These are phyloP conservation scores for Carex cristatella DNA, from an alignment of 176 grass and related monocot genomes.

Conservation along the genomic window DNA sequence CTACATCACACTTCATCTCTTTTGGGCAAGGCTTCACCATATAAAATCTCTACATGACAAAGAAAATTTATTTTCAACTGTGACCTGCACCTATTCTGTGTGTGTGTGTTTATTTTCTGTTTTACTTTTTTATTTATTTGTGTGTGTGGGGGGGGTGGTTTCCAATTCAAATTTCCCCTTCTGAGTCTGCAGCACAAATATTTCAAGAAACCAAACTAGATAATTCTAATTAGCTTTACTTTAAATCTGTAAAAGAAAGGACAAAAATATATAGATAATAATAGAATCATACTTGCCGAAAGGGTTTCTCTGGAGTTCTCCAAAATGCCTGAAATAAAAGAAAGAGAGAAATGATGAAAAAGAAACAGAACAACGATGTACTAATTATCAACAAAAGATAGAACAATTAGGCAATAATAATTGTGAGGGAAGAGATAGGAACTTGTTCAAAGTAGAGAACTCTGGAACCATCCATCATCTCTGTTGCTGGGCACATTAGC, in stretches of 20 bases:
- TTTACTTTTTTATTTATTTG: neutral
- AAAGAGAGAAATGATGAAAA: neutral
- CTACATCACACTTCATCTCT: constrained; percentile 97
- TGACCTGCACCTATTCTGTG: neutral
- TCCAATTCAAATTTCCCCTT: neutral
- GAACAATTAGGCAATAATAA: neutral
- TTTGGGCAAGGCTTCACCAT: constrained; percentile 95
- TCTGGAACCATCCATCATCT: constrained; percentile 93
- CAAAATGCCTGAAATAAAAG: constrained; percentile 71
- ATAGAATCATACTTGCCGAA: constrained; percentile 77
- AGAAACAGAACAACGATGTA: constrained; percentile 2
- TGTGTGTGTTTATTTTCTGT: neutral
- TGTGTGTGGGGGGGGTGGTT: neutral
- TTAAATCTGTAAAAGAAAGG: neutral
- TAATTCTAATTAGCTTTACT: neutral
- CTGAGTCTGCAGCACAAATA: neutral
- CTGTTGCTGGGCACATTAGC: constrained; percentile 80
- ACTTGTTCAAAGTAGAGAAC: constrained; percentile 99
- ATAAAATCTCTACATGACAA: constrained; percentile 81
- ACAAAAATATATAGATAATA: constrained; percentile 2
- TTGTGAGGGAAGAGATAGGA: neutral
- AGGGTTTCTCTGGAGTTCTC: constrained; percentile 97
- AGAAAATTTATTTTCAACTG: constrained; percentile 18
- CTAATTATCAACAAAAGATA: constrained; percentile 9
- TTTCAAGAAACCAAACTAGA: neutral